phyloP scores from a whole-genome alignment of 1,284 basidiomycete species.

The Exobasidium cylindrosporum region DNA sequence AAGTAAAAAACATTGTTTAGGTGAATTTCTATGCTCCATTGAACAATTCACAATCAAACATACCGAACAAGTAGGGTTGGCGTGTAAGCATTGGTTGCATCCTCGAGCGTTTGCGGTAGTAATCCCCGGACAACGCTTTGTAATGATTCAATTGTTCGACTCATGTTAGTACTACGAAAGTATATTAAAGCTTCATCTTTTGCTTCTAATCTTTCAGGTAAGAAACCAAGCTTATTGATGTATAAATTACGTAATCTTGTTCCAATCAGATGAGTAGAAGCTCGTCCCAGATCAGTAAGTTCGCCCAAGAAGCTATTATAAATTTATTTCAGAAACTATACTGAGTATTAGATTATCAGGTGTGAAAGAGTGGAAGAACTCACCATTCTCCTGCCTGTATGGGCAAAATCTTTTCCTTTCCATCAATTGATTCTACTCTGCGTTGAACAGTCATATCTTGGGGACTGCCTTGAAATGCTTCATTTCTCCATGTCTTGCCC shows the following conservation, averaged over 20 bases:
- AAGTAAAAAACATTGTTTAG: too few relatives aligned
- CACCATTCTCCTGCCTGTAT: conserved; percentile 43
- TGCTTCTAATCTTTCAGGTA: conserved; percentile 30
- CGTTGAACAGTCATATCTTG: conserved; percentile 23
- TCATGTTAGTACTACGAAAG: conserved; percentile 67
- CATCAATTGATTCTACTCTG: conserved; percentile 33
- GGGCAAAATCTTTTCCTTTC: conserved; percentile 17
- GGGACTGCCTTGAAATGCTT: background rate
- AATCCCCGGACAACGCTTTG: conserved; percentile 69
- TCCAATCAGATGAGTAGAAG: conserved; percentile 70
- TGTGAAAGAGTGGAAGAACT: too few relatives aligned
- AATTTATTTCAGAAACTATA: conserved; percentile 36
- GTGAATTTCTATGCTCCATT: too few relatives aligned
- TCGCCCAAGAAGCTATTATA: conserved; percentile 66
- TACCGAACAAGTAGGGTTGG: conserved; percentile 7
- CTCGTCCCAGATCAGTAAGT: conserved; percentile 71
- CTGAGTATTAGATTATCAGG: background rate
- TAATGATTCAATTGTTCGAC: conserved; percentile 72
- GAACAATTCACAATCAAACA: too few relatives aligned
- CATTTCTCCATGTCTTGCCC: background rate
- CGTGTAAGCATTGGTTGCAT: conserved; percentile 14
- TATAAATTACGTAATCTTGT: conserved; percentile 66
- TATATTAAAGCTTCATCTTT: conserved; percentile 35
- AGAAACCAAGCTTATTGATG: conserved; percentile 63
- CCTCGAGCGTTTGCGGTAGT: conserved; percentile 19